These are phyloP conservation scores for Nissolia schottii DNA, from an alignment of 306 rosid genomes.

Conservation along the genomic window DNA sequence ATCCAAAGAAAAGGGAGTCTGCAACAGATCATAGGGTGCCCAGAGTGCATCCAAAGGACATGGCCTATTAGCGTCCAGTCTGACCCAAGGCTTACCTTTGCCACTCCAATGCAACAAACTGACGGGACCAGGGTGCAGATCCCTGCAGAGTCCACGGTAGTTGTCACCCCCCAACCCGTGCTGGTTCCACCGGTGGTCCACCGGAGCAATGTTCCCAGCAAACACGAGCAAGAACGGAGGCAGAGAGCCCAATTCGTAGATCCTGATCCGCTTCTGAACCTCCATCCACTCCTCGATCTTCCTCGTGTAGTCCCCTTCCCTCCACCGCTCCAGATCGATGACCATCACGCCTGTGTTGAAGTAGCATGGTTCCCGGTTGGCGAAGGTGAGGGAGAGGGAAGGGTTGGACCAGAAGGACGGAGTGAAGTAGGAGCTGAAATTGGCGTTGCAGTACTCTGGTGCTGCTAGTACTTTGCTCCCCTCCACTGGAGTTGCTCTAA, in stretches of 20 bases:
- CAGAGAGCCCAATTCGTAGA: constrained; percentile 73
- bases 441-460: constrained; percentile 90
- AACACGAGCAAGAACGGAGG: constrained; percentile 82
- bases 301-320: constrained; percentile 51
- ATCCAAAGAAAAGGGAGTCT: constrained; percentile 70
- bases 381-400: constrained; percentile 56
- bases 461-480: constrained; percentile 55
- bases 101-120: constrained; percentile 97
- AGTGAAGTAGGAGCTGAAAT: constrained; percentile 75
- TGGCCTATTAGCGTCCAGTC: constrained; percentile 77
- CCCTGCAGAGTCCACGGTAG: constrained; percentile 66
- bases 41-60: constrained; percentile 91
- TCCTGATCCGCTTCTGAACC: constrained; percentile 71
- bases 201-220: constrained; percentile 66
- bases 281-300: constrained; percentile 94
- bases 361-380: constrained; percentile 55
- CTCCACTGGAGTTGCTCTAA: constrained; percentile 46
- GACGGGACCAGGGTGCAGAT: constrained; percentile 85
- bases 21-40: constrained; percentile 87
- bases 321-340: constrained; percentile 71
- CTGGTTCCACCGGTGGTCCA: constrained; percentile 87
- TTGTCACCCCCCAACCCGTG: constrained; percentile 89
- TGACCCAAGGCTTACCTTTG: constrained; percentile 91
- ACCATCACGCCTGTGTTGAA: constrained; percentile 97
- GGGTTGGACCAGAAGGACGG: constrained; percentile 79